Percentiles rank a stretch among this genome's conserved stretches.
phyloP scores from a whole-genome alignment of 495 filamentous ascomycete species.

The Apiosordaria backusii region DNA sequence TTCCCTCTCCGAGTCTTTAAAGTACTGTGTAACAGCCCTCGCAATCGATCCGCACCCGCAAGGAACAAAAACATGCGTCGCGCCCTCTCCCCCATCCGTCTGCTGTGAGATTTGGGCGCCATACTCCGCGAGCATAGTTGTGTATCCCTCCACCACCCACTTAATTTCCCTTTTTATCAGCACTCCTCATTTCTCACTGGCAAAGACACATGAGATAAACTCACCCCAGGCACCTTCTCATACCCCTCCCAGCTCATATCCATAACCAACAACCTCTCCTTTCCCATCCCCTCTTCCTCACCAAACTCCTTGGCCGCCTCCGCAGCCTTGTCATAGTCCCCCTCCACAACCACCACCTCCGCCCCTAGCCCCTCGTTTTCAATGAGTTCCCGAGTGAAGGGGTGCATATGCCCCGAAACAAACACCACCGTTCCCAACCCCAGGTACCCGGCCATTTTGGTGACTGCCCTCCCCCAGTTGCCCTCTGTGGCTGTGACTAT shows the following conservation, averaged over 20 bases:
- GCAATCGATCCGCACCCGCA: constrained; percentile 66
- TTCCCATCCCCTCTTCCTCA: constrained; percentile 13
- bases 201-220: not conserved
- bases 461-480: constrained; percentile 69
- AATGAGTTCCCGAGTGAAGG: constrained; percentile 51
- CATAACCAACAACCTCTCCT: constrained; percentile 55
- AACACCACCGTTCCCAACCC: constrained; percentile 50
- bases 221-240: constrained; percentile 53
- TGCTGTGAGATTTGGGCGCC: constrained; percentile 47
- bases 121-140: constrained; percentile 61
- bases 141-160: constrained; percentile 73
- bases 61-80: constrained; percentile 50
- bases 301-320: constrained; percentile 39
- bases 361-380: constrained; percentile 55
- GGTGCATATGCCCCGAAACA: constrained; percentile 53
- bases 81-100: constrained; percentile 22
- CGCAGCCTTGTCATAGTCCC: constrained; percentile 60
- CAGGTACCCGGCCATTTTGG: constrained; percentile 58
- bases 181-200: not conserved
- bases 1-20: constrained; percentile 41
- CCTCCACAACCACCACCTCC: constrained; percentile 39
- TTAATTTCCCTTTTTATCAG: constrained; percentile 15
- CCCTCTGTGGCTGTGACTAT: constrained; percentile 62
- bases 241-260: constrained; percentile 62
- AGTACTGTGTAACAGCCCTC: constrained; percentile 57